A percentile compares a stretch with the other conserved stretches of the same genome.
Evolutionary conservation across 202 grass and related monocot species (phyloP).

Genomic region (Setaria italica): DNA sequence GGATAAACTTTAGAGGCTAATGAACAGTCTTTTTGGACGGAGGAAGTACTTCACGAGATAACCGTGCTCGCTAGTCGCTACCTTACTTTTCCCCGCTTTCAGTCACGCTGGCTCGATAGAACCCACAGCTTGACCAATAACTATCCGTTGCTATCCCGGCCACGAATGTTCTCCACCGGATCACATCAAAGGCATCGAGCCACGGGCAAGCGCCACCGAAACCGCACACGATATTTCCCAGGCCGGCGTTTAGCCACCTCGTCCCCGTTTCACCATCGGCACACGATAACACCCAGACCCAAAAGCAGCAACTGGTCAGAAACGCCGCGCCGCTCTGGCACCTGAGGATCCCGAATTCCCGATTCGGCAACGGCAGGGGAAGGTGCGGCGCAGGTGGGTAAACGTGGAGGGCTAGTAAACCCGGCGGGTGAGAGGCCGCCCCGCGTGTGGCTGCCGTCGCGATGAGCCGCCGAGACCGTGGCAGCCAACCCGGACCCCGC

Average conservation of each 20-base stretch:
- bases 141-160: background rate
- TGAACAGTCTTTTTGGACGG: too few species aligned
- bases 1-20: too few species aligned
- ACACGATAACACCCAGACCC: background rate
- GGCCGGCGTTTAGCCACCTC: background rate
- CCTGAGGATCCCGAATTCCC: background rate
- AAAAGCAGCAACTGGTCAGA: background rate
- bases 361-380: background rate
- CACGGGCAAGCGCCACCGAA: background rate
- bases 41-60: too few species aligned
- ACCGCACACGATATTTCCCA: background rate
- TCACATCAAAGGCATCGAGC: background rate
- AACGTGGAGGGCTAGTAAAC: slow-evolving; percentile 41
- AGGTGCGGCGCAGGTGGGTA: slow-evolving; percentile 17
- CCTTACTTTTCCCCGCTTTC: too few species aligned
- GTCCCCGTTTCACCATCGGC: background rate
- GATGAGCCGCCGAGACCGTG: background rate
- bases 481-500: background rate
- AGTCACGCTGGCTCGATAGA: background rate
- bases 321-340: background rate
- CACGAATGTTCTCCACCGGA: background rate
- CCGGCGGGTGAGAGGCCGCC: background rate
- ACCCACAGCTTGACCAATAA: background rate
- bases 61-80: background rate
- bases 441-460: slow-evolving; percentile 5